phyloP scores from a whole-genome alignment of 257 asterid species.

The Nyctanthes arbortristis region DNA sequence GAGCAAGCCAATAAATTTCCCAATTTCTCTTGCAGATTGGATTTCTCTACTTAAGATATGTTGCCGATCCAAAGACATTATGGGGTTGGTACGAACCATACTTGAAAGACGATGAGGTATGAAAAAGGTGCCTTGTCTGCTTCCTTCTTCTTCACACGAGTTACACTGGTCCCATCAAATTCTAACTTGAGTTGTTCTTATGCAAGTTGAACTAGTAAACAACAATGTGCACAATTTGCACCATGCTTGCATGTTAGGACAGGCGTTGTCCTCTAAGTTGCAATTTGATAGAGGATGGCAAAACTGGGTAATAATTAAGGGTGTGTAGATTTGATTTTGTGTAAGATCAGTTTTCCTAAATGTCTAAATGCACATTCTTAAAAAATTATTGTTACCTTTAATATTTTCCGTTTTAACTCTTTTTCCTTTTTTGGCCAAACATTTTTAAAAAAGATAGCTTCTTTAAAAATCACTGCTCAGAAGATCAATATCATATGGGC shows the following conservation, averaged over 20 bases:
- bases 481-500: no score
- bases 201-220: background rate
- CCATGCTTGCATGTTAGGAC: slow-evolving; percentile 21
- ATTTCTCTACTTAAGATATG: slow-evolving; percentile 84
- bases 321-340: no score
- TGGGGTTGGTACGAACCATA: slow-evolving; percentile 97
- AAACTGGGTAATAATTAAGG: slow-evolving; percentile 15
- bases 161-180: slow-evolving; percentile 9
- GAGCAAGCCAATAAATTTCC: slow-evolving; percentile 12
- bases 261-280: background rate
- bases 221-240: background rate
- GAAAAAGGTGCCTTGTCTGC: slow-evolving; percentile 27
- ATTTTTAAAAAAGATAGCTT: no score
- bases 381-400: no score
- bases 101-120: slow-evolving; percentile 96
- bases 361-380: no score
- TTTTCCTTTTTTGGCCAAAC: no score
- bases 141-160: background rate
- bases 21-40: slow-evolving; percentile 62
- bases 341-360: no score
- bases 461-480: no score
- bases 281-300: background rate
- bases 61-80: slow-evolving; percentile 86
- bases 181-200: slow-evolving; percentile 18
- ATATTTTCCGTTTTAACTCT: no score